A percentile compares a stretch with the other conserved stretches of the same genome.
These are phyloP conservation scores for Naganishia liquefaciens DNA, from an alignment of 1,284 basidiomycete genomes.

Conservation along the genomic window DNA sequence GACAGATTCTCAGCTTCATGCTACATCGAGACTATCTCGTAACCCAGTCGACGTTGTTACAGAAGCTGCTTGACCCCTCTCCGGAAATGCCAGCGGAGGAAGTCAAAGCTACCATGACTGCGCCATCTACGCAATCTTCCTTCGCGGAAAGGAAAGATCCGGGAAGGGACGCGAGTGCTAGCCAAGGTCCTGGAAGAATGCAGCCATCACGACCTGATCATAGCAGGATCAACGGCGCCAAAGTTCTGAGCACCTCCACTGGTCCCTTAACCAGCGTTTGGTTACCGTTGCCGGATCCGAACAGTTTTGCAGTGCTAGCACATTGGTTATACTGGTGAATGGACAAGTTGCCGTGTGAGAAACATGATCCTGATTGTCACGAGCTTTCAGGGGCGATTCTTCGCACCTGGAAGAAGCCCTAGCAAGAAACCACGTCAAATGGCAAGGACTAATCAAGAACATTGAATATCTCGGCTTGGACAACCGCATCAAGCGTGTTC, in stretches of 20 bases:
- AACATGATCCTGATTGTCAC: too few relatives aligned
- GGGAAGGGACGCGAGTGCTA: neutral
- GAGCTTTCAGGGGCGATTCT: conserved; percentile 40
- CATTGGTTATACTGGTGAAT: conserved; percentile 54
- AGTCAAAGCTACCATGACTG: conserved; percentile 8
- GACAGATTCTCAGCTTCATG: conserved; percentile 44
- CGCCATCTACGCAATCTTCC: conserved; percentile 20
- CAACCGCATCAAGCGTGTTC: conserved; percentile 46
- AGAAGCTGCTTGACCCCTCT: conserved; percentile 41
- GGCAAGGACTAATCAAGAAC: conserved; percentile 52
- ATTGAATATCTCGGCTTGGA: conserved; percentile 52
- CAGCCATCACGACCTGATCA: neutral
- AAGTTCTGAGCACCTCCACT: conserved; percentile 36
- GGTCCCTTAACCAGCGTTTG: conserved; percentile 41
- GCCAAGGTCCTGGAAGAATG: neutral
- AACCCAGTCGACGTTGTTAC: conserved; percentile 49
- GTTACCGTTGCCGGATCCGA: conserved; percentile 51
- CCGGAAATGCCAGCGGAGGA: conserved; percentile 25
- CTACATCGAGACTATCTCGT: conserved; percentile 52
- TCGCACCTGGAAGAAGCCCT: conserved; percentile 45
- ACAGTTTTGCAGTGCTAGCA: conserved; percentile 48
- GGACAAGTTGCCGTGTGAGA: too few relatives aligned
- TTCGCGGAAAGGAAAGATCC: neutral
- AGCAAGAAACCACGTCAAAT: conserved; percentile 43
- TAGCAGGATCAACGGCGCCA: conserved; percentile 37